Percentiles rank a stretch among this genome's conserved stretches.
Conservation (phyloP, 2,329 filamentous ascomycete genomes). For the Curvularia verruculosa region DNA sequence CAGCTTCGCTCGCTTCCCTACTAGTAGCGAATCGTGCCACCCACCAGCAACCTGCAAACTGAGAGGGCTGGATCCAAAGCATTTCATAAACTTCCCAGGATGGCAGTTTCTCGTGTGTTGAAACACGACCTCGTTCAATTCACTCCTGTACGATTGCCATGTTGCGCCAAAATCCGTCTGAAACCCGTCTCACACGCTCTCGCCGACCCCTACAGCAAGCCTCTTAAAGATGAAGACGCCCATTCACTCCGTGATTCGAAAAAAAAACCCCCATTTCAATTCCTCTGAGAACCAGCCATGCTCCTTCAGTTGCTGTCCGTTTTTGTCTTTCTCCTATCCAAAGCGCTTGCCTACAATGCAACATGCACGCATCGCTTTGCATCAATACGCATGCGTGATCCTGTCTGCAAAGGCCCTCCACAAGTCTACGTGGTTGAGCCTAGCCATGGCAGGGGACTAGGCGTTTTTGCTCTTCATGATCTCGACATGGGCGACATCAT, state of each 20-base stretch:
- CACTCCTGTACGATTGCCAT: constrained; percentile 7
- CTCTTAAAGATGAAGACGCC: constrained; percentile 1
- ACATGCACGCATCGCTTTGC: constrained; percentile 21
- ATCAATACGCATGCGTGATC: constrained; percentile 24
- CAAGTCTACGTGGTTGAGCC: constrained; percentile 35
- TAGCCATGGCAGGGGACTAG: constrained; percentile 52
- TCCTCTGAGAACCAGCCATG: neutral
- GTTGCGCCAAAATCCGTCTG: constrained; percentile 17
- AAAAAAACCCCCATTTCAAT: neutral
- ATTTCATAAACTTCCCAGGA: neutral
- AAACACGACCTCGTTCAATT: neutral
- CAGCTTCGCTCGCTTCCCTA: too few relatives aligned
- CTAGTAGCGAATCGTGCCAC: too few relatives aligned
- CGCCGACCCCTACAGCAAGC: neutral
- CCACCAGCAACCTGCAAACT: neutral
- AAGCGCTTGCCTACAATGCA: constrained; percentile 9
- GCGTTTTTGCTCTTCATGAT: constrained; percentile 48
- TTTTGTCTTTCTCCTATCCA: neutral
- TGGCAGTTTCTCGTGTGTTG: neutral
- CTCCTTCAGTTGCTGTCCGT: neutral
- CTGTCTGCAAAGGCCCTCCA: constrained; percentile 33
- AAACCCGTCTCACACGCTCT: constrained; percentile 25
- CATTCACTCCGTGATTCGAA: neutral
- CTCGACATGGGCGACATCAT: constrained; percentile 50
- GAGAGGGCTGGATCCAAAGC: neutral